Conservation (phyloP, 164 flowering plant genomes). For the Magnolia changhungtana region DNA sequence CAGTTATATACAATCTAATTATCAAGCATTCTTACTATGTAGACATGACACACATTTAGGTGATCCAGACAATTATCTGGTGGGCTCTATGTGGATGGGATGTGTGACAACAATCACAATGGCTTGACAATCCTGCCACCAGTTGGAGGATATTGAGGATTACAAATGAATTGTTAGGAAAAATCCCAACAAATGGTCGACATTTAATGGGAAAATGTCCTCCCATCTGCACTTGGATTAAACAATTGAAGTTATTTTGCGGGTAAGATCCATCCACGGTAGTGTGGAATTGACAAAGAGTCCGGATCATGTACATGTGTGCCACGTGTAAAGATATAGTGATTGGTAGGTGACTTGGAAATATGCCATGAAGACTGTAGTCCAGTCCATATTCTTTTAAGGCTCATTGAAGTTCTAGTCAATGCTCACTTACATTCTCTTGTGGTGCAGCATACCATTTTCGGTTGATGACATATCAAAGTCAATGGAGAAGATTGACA, state of each 20-base stretch:
- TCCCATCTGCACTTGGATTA: background rate
- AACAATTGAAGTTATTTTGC: background rate
- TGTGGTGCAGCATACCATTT: slow-evolving; percentile 81
- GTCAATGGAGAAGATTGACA: slow-evolving; percentile 89
- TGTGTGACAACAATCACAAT: background rate
- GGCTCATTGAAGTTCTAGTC: background rate
- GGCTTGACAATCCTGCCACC: background rate
- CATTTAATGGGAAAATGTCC: background rate
- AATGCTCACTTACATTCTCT: background rate
- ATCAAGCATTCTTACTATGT: background rate
- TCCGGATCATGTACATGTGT: background rate
- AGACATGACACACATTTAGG: background rate
- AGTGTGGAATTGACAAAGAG: too few species aligned
- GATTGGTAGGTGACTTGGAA: background rate
- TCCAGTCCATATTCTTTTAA: background rate
- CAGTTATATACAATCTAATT: background rate
- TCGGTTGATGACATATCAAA: slow-evolving; percentile 92
- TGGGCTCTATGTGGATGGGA: background rate
- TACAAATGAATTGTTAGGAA: background rate
- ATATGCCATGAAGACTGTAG: background rate
- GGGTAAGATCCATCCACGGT: background rate
- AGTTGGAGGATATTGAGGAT: background rate
- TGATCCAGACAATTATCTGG: background rate
- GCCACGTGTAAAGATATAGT: background rate
- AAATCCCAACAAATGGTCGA: background rate